These are phyloP conservation scores for Fusarium decemcellulare DNA, from an alignment of 2,329 filamentous ascomycete genomes.

Conservation along the genomic window DNA sequence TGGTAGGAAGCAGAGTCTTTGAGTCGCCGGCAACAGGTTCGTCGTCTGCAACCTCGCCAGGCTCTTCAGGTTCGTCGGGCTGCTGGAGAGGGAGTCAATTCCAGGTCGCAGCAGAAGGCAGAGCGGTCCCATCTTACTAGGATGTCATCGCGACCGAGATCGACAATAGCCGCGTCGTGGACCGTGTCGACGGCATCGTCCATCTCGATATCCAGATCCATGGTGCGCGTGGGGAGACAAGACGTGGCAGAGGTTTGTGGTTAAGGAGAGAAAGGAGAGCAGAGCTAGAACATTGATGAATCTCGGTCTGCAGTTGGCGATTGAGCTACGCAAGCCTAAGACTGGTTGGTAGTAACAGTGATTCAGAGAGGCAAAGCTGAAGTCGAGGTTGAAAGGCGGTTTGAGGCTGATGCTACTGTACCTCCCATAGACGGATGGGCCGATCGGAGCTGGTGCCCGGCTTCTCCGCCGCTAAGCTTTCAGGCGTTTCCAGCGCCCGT, in stretches of 20 bases:
- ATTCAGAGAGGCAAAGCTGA: neutral
- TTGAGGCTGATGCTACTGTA: constrained; percentile 30
- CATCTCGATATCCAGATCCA: constrained; percentile 83
- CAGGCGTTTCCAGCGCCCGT: neutral
- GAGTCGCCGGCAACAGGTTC: constrained; percentile 47
- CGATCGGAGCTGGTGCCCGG: constrained; percentile 33
- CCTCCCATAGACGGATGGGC: neutral
- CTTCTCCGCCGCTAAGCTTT: constrained; percentile 28
- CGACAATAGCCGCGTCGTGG: constrained; percentile 46
- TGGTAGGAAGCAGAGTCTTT: constrained; percentile 59
- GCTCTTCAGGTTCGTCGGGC: constrained; percentile 55
- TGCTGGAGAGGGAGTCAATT: constrained; percentile 47
- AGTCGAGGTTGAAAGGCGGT: constrained; percentile 11
- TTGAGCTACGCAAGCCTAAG: neutral
- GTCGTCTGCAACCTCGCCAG: constrained; percentile 56
- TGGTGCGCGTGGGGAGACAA: constrained; percentile 45
- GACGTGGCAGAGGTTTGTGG: neutral
- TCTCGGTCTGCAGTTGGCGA: neutral
- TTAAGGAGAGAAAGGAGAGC: neutral
- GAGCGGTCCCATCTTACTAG: constrained; percentile 48
- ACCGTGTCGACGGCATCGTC: constrained; percentile 67
- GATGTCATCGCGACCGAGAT: constrained; percentile 54
- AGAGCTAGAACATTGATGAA: neutral
- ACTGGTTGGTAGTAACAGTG: neutral
- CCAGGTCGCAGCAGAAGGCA: neutral